Evolutionary conservation across 345 rosid species (phyloP).

Genomic region (Hypericum androsaemum): DNA sequence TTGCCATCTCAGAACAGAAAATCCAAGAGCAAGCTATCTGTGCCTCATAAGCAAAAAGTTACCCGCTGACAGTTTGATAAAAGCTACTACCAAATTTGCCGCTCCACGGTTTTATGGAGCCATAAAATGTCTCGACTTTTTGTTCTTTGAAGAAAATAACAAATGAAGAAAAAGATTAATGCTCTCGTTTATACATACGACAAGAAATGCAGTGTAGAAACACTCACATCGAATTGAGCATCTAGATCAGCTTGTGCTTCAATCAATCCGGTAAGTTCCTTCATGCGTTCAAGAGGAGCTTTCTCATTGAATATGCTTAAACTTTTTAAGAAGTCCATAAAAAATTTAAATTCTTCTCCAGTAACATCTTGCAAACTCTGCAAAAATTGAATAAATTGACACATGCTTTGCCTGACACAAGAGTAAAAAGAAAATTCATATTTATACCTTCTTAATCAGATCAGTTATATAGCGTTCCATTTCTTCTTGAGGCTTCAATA

Average conservation of each 20-base stretch:
- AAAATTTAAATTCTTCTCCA: constrained; percentile 94
- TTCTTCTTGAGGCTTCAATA: constrained; percentile 89
- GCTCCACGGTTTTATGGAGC: no score
- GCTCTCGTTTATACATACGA: no score
- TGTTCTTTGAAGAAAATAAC: no score
- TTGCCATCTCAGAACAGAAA: no score
- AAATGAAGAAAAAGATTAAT: no score
- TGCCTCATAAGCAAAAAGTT: no score
- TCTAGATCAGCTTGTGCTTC: constrained; percentile 98
- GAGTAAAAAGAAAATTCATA: background rate
- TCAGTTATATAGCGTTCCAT: constrained; percentile 94
- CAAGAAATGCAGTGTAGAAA: background rate
- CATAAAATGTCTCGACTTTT: no score
- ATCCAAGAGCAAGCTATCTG: no score
- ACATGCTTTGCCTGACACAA: background rate
- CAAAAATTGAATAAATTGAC: constrained; percentile 13
- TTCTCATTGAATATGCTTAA: constrained; percentile 86
- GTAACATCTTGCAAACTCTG: constrained; percentile 97
- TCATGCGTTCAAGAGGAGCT: constrained; percentile 90
- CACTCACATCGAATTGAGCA: constrained; percentile 75
- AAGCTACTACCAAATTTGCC: no score
- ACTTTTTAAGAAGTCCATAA: constrained; percentile 88
- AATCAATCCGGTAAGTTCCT: constrained; percentile 74
- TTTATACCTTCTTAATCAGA: constrained; percentile 67
- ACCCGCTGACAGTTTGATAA: no score